Evolutionary conservation across 345 rosid genomes (phyloP).

Genomic region (Camelina neglecta): DNA sequence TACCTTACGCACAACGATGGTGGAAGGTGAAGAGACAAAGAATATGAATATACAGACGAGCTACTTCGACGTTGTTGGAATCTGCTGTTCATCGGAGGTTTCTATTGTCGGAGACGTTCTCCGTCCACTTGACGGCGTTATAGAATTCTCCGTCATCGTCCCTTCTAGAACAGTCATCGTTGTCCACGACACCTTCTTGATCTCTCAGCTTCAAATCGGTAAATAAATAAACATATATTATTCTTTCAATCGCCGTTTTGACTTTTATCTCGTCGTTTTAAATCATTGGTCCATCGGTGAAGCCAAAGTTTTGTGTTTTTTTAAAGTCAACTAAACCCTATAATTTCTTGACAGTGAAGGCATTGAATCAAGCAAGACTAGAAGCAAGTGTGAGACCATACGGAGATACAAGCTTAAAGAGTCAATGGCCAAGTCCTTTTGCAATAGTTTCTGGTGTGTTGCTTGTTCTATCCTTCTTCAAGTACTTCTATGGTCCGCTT

Average conservation of each 20-base stretch:
- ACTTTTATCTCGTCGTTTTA: too few relatives aligned
- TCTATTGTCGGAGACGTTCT: slow-evolving; percentile 67
- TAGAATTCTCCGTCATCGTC: slow-evolving; percentile 68
- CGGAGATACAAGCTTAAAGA: slow-evolving; percentile 54
- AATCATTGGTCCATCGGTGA: not conserved
- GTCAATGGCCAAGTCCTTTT: slow-evolving; percentile 83
- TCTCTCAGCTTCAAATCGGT: slow-evolving; percentile 84
- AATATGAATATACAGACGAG: slow-evolving; percentile 59
- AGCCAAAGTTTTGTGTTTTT: not conserved
- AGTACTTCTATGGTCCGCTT: slow-evolving; percentile 57
- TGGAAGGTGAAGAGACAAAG: slow-evolving; percentile 20
- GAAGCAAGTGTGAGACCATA: slow-evolving; percentile 74
- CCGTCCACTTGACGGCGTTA: slow-evolving; percentile 64
- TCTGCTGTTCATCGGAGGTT: slow-evolving; percentile 88
- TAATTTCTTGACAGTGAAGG: slow-evolving; percentile 58
- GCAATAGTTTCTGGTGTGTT: slow-evolving; percentile 62
- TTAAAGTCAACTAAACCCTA: not conserved
- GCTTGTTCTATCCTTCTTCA: slow-evolving; percentile 56
- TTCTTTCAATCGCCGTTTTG: not conserved
- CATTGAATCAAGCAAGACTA: slow-evolving; percentile 74
- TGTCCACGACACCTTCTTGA: slow-evolving; percentile 63
- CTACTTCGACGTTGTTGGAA: slow-evolving; percentile 80
- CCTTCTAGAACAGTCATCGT: slow-evolving; percentile 83
- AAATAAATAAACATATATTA: not conserved
- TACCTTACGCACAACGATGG: not conserved